phyloP scores from a whole-genome alignment of 352 stramenopile genomes.

The Pythium brassicae region DNA sequence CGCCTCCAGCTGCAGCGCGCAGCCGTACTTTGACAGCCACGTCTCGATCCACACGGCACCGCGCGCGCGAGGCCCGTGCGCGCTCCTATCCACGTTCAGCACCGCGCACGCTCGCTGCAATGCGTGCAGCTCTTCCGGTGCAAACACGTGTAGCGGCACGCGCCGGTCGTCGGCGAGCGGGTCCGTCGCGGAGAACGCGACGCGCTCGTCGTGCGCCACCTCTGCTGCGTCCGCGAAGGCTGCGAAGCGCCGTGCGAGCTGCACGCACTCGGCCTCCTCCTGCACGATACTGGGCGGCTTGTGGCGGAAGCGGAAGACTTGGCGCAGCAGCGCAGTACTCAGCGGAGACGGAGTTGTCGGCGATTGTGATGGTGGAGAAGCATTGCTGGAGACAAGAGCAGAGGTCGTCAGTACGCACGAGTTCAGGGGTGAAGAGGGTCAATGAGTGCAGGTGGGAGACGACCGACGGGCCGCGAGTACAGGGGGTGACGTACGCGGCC shows the following conservation, averaged over 20 bases:
- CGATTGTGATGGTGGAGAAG: neutral
- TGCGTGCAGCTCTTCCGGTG: conserved; percentile 19
- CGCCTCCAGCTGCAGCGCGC: conserved; percentile 28
- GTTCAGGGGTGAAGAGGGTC: too few relatives aligned
- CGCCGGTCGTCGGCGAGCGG: conserved; percentile 16
- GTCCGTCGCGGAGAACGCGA: conserved; percentile 16
- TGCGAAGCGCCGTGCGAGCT: conserved; percentile 17
- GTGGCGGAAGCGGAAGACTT: conserved; percentile 44
- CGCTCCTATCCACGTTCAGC: conserved; percentile 5
- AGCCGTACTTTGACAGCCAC: conserved; percentile 52
- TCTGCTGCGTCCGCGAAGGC: conserved; percentile 15
- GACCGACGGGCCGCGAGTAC: too few relatives aligned
- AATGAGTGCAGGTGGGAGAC: too few relatives aligned
- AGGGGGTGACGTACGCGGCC: too few relatives aligned
- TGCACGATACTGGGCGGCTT: conserved; percentile 29
- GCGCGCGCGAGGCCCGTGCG: neutral
- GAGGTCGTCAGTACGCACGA: too few relatives aligned
- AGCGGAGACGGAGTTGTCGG: neutral
- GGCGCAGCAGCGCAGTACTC: conserved; percentile 18
- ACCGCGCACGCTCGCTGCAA: conserved; percentile 14
- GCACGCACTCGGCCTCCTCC: conserved; percentile 16
- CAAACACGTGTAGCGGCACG: conserved; percentile 20
- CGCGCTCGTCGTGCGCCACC: conserved; percentile 2
- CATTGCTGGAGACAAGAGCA: neutral
- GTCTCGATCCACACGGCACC: conserved; percentile 26